Base-by-base conservation (phyloP, 129 eudicot genomes). In the Tagetes erecta region DNA sequence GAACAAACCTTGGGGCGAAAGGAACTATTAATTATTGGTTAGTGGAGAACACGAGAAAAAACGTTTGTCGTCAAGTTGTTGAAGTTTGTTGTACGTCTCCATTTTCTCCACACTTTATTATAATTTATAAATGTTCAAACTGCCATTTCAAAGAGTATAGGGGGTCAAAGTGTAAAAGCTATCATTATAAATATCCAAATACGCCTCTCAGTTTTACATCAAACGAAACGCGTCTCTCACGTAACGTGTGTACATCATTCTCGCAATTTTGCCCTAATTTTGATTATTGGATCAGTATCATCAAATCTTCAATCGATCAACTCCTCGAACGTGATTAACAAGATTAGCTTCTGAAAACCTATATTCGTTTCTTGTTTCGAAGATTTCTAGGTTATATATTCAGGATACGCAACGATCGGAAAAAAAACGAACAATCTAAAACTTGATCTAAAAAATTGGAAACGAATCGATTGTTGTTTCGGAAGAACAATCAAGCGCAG, bases 401-500 rank as follows among this genome's bases (percentile, higher is more conserved):
- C 70, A 58, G 11, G 55, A 50, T 69, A 59, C 71, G 63, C 13
- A 71, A 59, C 71, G 35, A 76, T 50, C 6, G 20, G 63, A 77
- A 47, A 52, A 14, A 59, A 70, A 41, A 7, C 27, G 70, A 8
- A 3, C 31, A 12, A 78, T 49, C 52, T 37, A 52, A 52, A 20
- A 51, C 56, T 38, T 50, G 73, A 79, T 79, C 82, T 65, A 73
- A 51, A 78, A 79, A 64, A 64, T 44, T 53, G 51, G 64, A 52
- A 53, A 5, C 78, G 76, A 70, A 8, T 60, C 53, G 8, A 13
- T 60, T 34, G 35, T 42, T 51, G 55, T 59, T 39, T 58, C 64
- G 56, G 76, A 78, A 79, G 82, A 79, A 64, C 78, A 79, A 78
- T 78, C 78, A 34, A 45, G 14, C 46, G 82, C 63, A 78, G 78